phyloP scores from a whole-genome alignment of 2,329 filamentous ascomycete genomes.

The Zasmidium angulare region DNA sequence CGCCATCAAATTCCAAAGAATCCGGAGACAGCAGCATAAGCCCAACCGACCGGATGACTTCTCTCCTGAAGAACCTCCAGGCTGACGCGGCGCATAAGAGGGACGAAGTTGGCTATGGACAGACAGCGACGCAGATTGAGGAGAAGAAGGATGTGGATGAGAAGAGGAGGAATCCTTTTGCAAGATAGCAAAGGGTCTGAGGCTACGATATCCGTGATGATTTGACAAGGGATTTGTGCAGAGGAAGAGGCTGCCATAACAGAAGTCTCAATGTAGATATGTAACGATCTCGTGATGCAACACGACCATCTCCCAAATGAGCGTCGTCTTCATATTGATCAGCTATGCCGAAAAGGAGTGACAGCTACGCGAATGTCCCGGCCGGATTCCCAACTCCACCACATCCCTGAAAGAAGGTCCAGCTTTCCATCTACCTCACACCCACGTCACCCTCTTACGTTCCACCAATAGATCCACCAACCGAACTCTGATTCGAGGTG shows the following conservation, averaged over 20 bases:
- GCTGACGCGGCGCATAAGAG: no score
- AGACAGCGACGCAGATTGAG: background rate
- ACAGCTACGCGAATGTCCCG: no score
- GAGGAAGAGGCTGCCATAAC: background rate
- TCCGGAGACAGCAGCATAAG: no score
- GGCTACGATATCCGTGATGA: no score
- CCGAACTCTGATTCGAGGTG: constrained; percentile 39
- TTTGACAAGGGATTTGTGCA: no score
- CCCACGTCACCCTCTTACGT: background rate
- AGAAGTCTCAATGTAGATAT: no score
- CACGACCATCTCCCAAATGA: background rate
- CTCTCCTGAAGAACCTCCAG: no score
- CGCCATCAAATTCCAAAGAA: no score
- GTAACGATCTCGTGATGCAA: background rate
- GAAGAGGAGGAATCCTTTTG: background rate
- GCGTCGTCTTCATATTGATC: background rate
- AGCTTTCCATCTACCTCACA: background rate
- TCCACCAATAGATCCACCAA: constrained; percentile 39
- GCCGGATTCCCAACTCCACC: background rate
- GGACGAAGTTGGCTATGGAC: no score
- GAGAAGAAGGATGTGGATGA: background rate
- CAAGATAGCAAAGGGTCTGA: no score
- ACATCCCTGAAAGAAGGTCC: background rate
- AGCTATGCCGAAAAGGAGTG: background rate
- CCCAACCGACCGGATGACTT: no score